Percentiles rank a stretch among this genome's conserved stretches.
These are phyloP conservation scores for Tylopilus subfusipes DNA, from an alignment of 768 basidiomycete species.

Conservation along the genomic window DNA sequence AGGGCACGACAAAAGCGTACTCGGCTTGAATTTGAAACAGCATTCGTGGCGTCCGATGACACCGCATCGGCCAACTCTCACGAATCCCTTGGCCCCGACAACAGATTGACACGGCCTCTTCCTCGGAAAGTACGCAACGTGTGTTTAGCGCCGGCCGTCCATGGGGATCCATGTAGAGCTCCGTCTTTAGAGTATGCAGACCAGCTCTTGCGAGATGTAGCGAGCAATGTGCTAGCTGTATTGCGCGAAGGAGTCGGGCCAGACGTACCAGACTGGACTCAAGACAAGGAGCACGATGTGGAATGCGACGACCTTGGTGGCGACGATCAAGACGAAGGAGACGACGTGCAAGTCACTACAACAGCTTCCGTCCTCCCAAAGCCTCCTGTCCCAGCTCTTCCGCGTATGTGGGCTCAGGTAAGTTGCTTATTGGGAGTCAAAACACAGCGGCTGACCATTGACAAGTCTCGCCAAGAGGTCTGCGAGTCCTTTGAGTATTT, in stretches of 20 bases:
- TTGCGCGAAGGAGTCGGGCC: slow-evolving; percentile 3
- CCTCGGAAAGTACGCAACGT: slow-evolving; percentile 14
- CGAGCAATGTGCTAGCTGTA: slow-evolving; percentile 11
- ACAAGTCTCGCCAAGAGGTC: slow-evolving; percentile 76
- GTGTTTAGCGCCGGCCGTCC: background rate
- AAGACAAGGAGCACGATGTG: slow-evolving; percentile 17
- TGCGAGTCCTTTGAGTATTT: slow-evolving; percentile 74
- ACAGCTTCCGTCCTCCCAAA: background rate
- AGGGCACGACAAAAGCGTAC: slow-evolving; percentile 16
- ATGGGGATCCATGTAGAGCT: background rate
- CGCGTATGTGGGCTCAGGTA: slow-evolving; percentile 47
- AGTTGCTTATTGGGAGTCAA: slow-evolving; percentile 5
- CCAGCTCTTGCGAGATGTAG: slow-evolving; percentile 18
- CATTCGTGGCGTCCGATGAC: background rate
- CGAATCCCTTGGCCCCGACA: slow-evolving; percentile 17
- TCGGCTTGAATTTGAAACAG: slow-evolving; percentile 17
- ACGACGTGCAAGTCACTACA: slow-evolving; percentile 15
- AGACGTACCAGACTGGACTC: slow-evolving; percentile 25
- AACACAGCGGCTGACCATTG: background rate
- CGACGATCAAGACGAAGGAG: slow-evolving; percentile 8
- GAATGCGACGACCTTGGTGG: slow-evolving; percentile 9
- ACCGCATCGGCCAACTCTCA: background rate
- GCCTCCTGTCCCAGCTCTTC: slow-evolving; percentile 26
- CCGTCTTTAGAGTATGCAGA: slow-evolving; percentile 15
- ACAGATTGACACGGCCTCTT: slow-evolving; percentile 20